phyloP scores from a whole-genome alignment of 164 flowering plant species.

The Paratinospora sagittata region DNA sequence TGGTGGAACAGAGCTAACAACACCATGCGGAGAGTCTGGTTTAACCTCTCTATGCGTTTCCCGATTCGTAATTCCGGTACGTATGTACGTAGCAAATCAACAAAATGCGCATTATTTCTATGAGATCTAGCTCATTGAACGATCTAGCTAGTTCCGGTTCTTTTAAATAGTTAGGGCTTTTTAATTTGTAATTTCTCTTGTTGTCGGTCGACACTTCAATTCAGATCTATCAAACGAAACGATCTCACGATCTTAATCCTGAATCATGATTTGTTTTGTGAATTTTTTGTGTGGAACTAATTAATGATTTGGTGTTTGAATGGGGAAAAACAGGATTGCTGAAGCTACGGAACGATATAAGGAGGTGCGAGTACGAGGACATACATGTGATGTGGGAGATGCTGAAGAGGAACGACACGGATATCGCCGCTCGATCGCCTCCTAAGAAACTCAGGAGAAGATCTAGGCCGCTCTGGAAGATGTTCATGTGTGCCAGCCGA shows the following conservation, averaged over 20 bases:
- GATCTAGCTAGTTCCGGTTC: background rate
- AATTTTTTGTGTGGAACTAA: no score
- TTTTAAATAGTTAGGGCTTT: no score
- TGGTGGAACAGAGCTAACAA: constrained; percentile 29
- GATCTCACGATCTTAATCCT: no score
- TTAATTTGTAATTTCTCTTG: no score
- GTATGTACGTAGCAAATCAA: background rate
- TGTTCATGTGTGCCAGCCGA: constrained; percentile 31
- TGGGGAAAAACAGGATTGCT: constrained; percentile 38
- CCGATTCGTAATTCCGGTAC: constrained; percentile 41
- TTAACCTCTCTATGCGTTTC: constrained; percentile 32
- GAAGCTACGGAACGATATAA: constrained; percentile 52
- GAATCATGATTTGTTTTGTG: background rate
- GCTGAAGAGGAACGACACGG: constrained; percentile 38
- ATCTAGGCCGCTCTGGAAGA: constrained; percentile 27
- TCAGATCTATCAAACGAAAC: no score
- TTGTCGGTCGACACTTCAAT: no score
- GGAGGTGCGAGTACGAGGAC: constrained; percentile 61
- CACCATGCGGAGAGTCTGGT: constrained; percentile 35
- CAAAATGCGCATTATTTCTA: background rate
- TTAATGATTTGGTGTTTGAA: background rate
- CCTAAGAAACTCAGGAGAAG: background rate
- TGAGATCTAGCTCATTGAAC: background rate
- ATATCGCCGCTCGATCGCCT: constrained; percentile 4
- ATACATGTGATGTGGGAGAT: constrained; percentile 73